Evolutionary conservation across 768 basidiomycete species (phyloP).

Genomic region (Sporobolomyces phaffii): DNA sequence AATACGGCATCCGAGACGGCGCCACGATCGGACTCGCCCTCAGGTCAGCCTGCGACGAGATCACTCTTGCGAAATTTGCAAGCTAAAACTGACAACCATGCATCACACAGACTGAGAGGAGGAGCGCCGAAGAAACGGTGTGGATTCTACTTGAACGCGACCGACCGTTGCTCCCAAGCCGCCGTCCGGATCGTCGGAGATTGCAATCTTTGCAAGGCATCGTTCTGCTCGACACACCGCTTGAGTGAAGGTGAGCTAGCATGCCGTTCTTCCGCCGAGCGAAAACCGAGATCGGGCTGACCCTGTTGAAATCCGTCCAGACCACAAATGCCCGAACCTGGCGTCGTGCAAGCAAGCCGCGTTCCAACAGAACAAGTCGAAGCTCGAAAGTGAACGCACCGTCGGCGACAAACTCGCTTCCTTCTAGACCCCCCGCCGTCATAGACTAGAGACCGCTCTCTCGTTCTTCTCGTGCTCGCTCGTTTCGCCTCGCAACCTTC

Average conservation of each 20-base stretch:
- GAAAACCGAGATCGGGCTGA: not conserved
- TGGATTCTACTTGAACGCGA: conserved; percentile 18
- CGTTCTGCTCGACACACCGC: conserved; percentile 76
- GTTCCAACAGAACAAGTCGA: conserved; percentile 76
- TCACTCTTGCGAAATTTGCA: no score
- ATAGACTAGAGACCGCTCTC: not conserved
- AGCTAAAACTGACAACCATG: not conserved
- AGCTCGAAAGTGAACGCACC: conserved; percentile 81
- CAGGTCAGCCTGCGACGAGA: not conserved
- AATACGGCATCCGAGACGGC: conserved; percentile 21
- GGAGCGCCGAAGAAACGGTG: conserved; percentile 39
- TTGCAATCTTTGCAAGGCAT: conserved; percentile 69
- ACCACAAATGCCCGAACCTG: conserved; percentile 74
- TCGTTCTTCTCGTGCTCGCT: not conserved
- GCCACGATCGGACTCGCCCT: conserved; percentile 24
- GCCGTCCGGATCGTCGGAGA: conserved; percentile 76
- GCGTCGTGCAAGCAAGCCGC: conserved; percentile 81
- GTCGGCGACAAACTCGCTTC: conserved; percentile 79
- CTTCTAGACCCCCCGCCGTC: conserved; percentile 46
- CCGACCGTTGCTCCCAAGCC: conserved; percentile 63
- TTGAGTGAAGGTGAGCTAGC: conserved; percentile 57
- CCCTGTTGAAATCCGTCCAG: conserved; percentile 40
- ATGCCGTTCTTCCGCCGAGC: not conserved
- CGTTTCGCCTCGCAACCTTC: conserved; percentile 43
- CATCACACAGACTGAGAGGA: conserved; percentile 2